phyloP scores from a whole-genome alignment of 176 grass and related monocot genomes.

The Urochloa ruziziensis region DNA sequence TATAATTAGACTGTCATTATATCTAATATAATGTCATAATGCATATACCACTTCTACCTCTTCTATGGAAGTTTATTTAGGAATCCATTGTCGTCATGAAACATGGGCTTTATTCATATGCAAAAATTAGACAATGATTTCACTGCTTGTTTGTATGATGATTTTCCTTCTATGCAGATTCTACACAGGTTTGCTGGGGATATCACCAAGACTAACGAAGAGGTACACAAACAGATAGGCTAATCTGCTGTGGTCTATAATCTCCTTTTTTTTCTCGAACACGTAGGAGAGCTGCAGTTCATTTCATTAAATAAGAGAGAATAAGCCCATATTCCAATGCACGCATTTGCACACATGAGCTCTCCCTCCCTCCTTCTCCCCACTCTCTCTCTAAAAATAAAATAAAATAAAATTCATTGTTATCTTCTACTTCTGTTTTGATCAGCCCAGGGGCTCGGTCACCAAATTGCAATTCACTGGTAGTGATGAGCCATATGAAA shows the following conservation, averaged over 20 bases:
- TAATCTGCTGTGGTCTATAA: background rate
- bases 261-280: background rate
- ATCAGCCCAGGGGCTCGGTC: constrained; percentile 15
- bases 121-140: background rate
- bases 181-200: background rate
- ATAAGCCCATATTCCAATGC: background rate
- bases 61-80: background rate
- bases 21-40: no score
- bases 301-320: background rate
- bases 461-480: constrained; percentile 23
- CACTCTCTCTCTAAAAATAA: no score
- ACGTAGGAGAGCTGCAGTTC: background rate
- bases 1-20: background rate
- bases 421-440: constrained; percentile 7
- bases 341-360: background rate
- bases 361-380: no score
- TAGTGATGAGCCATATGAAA: background rate
- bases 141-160: background rate
- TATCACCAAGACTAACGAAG: background rate
- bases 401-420: background rate
- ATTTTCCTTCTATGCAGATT: constrained; percentile 27
- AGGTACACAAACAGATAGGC: constrained; percentile 1
- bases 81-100: background rate
- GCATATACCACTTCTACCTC: no score
- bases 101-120: background rate